These are phyloP conservation scores for Podila minutissima DNA, from an alignment of 192 early-diverging fungal genomes.

Conservation along the genomic window DNA sequence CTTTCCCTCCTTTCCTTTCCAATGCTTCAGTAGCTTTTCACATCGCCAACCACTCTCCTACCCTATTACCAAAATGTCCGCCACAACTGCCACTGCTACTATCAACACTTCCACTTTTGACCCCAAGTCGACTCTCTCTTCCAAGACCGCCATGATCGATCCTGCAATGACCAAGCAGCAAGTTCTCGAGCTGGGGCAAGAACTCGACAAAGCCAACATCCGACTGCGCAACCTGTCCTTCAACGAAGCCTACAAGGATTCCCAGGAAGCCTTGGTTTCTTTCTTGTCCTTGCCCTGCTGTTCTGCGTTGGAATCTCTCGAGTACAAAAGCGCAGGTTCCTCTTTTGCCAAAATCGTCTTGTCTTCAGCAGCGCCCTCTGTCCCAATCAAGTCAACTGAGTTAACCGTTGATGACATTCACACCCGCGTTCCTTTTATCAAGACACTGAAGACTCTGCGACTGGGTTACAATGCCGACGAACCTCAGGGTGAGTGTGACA, in stretches of 20 bases:
- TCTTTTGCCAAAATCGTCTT: slow-evolving; percentile 25
- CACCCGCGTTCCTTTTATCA: neutral
- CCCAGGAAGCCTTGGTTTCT: slow-evolving; percentile 12
- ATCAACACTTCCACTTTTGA: neutral
- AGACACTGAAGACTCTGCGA: slow-evolving; percentile 10
- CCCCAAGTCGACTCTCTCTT: slow-evolving; percentile 17
- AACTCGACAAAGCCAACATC: slow-evolving; percentile 3
- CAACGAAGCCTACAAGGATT: slow-evolving; percentile 20
- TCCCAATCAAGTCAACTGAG: neutral
- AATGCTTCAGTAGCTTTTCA: no score
- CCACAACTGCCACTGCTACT: no score
- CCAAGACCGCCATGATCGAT: slow-evolving; percentile 16
- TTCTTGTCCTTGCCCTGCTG: slow-evolving; percentile 19
- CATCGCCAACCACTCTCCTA: no score
- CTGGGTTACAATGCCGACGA: slow-evolving; percentile 36
- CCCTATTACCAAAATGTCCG: no score
- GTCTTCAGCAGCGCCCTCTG: neutral
- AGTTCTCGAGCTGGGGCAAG: slow-evolving; percentile 8
- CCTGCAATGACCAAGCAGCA: slow-evolving; percentile 34
- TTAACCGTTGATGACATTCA: neutral
- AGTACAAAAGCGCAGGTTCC: slow-evolving; percentile 21
- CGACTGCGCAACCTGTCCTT: slow-evolving; percentile 10
- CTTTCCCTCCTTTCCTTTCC: no score
- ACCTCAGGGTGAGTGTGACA: slow-evolving; percentile 12
- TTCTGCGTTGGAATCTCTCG: slow-evolving; percentile 13